Evolutionary conservation across 495 filamentous ascomycete genomes (phyloP), one percentile per base, ranked within the genome.

Genomic region (Xylaria cubensis): DNA sequence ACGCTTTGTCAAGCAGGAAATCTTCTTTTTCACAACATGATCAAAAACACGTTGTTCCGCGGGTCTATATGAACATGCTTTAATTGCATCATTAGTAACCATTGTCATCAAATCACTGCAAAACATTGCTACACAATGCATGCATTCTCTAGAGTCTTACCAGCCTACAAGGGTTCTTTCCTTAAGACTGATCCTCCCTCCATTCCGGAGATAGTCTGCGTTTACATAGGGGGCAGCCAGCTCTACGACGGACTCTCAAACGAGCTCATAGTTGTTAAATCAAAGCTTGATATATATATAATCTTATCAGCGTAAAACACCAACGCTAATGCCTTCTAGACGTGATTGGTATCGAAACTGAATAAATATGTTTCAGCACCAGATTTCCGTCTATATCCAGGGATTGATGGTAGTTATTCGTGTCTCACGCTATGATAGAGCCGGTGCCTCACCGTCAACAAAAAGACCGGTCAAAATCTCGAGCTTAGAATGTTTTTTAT

Each of bases 191-290:
- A 59, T 17, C 66, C 66, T 21, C 59, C 51, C 5, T 32, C 21
- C 21, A 32, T 69, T 19, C 51, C 36, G n/a, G 67, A 46, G 29
- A 36, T 61, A 44, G 39, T 36, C 53, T 58, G 51, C 24, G 53
- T 69, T 34, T 59, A 61, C 39, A 69, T 69, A n/a, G 53, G 67
- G 13, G 53, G 67, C 1, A 61, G 67, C 67, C 53, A 24, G 3
- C 67, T 69, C 10, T 61, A 58, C 39, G 32, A 6, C 36, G 2
- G 19, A 26, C 10, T 4, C 50, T 24, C n/a, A 3, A 13, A 39
- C 2, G 8, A 32, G 41, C 12, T 69, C 21, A n/a, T 69, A 61
- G 67, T 69, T n/a, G 24, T 61, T 39, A 61, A 48, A 12, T 44
- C 51, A 2, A 69, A 69, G 53, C 15, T 19, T 10, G 51, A 69